Base-by-base conservation (phyloP, 305 asterid species). In the Petunia hybrid region DNA sequence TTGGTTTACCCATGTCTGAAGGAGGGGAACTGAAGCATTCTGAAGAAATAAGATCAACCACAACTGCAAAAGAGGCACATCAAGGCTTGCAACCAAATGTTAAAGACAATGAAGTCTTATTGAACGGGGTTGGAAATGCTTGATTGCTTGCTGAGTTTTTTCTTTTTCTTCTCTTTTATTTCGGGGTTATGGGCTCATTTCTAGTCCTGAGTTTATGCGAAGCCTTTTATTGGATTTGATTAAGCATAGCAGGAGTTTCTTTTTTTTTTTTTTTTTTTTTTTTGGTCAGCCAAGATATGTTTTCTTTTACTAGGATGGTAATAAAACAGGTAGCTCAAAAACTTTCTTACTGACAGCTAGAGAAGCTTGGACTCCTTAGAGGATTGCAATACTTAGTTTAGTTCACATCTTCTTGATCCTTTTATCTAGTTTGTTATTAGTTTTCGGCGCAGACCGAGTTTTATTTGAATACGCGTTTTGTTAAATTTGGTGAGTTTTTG, bases 41-140 rank as follows among this genome's bases (percentile, higher is more conserved):
- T 14, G 60, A 78, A 51, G 82, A 83, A 9, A 77, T 81, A 78
- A 77, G 62, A 46, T 71, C 64, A n/a, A 65, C 66, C 64, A 65
- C 61, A 80, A 42, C 78, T 66, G 65, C 80, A 61, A 79, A 67
- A 60, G 86, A 80, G 60, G 62, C 48, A 42, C n/a, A 55, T 8
- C 73, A 60, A n/a, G 43, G 76, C 39, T 75, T 64, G 22, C 71
- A 8, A 22, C 16, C 48, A 8, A 79, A 42, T 35, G 60, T 79
- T 41, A 78, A 66, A 35, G 80, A 51, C 55, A 81, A 81, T 62
- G 43, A 6, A 41, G 61, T 51, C 53, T 4, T 80, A 12, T 67
- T 75, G 38, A 69, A 46, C 57, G 80, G 84, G 68, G 10, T 45
- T 46, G 57, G 64, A 22, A 73, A 48, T 8, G 53, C 42, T 71